phyloP scores from a whole-genome alignment of 768 basidiomycete genomes.

The Termitomyces sp. region DNA sequence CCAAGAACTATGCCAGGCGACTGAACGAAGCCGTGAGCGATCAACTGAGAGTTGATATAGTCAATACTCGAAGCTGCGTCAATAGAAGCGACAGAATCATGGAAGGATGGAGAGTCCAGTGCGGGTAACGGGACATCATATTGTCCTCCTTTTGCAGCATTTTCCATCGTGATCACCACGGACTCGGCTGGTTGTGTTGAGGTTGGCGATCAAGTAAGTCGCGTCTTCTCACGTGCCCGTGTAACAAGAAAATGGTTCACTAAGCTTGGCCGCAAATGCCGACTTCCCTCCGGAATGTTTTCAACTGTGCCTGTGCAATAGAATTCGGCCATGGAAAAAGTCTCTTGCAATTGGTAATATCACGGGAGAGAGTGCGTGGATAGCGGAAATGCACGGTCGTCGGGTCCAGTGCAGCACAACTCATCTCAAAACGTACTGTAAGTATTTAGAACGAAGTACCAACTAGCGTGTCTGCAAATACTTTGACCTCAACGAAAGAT shows the following conservation, averaged over 20 bases:
- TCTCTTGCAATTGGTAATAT: neutral
- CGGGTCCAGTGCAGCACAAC: neutral
- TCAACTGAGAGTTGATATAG: slow-evolving; percentile 76
- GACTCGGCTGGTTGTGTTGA: neutral
- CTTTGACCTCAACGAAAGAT: neutral
- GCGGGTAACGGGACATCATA: slow-evolving; percentile 47
- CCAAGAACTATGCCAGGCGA: slow-evolving; percentile 65
- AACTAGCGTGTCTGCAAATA: neutral
- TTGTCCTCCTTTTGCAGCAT: slow-evolving; percentile 45
- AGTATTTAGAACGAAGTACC: neutral
- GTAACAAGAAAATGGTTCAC: neutral
- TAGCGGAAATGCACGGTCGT: neutral
- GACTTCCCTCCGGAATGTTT: neutral
- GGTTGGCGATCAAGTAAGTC: neutral
- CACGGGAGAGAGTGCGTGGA: neutral
- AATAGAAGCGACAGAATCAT: slow-evolving; percentile 41
- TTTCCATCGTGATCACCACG: slow-evolving; percentile 27
- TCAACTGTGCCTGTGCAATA: neutral
- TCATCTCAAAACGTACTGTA: neutral
- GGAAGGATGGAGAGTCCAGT: slow-evolving; percentile 39
- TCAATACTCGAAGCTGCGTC: slow-evolving; percentile 61
- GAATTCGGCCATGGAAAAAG: neutral
- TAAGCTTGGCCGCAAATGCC: too few species aligned
- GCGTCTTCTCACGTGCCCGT: slow-evolving; percentile 22
- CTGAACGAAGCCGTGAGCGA: slow-evolving; percentile 73